Evolutionary conservation across 306 rosid genomes (phyloP).

Genomic region (Lagenaria siceraria): DNA sequence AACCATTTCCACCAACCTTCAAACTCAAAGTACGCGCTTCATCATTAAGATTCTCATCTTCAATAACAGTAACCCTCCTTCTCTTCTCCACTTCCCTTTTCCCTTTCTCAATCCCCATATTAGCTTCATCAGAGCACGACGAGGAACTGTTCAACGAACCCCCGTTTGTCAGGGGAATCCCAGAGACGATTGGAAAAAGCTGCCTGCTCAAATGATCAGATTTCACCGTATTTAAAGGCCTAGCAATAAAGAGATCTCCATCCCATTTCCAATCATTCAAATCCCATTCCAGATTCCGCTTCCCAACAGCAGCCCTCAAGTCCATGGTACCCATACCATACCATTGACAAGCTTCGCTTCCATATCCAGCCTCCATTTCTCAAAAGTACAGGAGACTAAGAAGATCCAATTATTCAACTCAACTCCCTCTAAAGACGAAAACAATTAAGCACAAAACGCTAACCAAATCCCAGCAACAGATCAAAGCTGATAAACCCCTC

Average conservation of each 20-base stretch:
- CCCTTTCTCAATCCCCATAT: conserved; percentile 28
- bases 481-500: conserved; percentile 8
- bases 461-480: conserved; percentile 13
- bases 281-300: conserved; percentile 66
- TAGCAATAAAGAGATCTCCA: conserved; percentile 70
- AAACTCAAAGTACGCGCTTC: conserved; percentile 44
- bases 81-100: conserved; percentile 63
- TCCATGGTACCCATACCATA: conserved; percentile 34
- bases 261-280: conserved; percentile 78
- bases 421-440: not conserved
- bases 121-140: conserved; percentile 60
- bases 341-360: conserved; percentile 30
- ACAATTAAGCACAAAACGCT: not conserved
- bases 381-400: not conserved
- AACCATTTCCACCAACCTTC: conserved; percentile 49
- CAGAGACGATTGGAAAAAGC: conserved; percentile 42
- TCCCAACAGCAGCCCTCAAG: conserved; percentile 35
- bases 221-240: conserved; percentile 33
- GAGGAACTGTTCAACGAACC: conserved; percentile 66
- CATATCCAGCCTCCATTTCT: conserved; percentile 61
- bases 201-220: conserved; percentile 37
- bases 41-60: conserved; percentile 40
- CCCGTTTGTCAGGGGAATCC: conserved; percentile 25
- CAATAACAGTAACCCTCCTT: conserved; percentile 49
- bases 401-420: not conserved